Percentiles rank a stretch among this genome's conserved stretches.
phyloP scores from a whole-genome alignment of 352 stramenopile genomes.

The Pythium aphanidermatum region DNA sequence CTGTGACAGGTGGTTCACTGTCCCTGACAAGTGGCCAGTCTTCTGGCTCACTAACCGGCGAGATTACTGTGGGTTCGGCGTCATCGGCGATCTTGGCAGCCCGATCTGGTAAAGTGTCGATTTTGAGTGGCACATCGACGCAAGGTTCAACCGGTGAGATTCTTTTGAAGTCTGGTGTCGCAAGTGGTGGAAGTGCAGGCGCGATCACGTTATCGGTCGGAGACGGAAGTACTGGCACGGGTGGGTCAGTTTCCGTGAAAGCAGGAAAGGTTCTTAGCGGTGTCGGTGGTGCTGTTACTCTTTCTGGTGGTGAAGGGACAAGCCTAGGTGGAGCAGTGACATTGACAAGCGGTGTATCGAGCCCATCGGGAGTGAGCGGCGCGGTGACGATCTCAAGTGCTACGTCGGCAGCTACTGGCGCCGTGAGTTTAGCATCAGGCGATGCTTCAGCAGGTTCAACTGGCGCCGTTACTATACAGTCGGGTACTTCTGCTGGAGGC shows the following conservation, averaged over 20 bases:
- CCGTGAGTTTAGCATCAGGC: conserved; percentile 1
- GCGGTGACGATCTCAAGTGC: neutral
- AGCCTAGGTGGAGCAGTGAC: too few species aligned
- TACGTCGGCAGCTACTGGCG: neutral
- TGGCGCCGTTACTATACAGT: conserved; percentile 4
- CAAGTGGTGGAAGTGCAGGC: neutral
- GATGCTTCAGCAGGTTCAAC: neutral
- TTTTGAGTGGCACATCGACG: conserved; percentile 6
- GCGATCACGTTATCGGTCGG: neutral
- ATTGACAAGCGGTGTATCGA: too few species aligned
- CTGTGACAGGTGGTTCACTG: conserved; percentile 7
- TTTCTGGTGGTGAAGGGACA: too few species aligned
- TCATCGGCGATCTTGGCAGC: neutral
- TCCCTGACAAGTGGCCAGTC: conserved; percentile 2
- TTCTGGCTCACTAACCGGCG: neutral
- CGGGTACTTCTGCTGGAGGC: neutral
- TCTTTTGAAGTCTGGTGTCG: neutral
- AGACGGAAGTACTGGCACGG: neutral
- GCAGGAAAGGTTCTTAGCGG: neutral
- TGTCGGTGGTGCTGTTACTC: neutral
- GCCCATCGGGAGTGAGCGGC: neutral
- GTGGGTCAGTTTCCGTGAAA: neutral
- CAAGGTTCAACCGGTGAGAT: neutral
- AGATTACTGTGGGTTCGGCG: conserved; percentile 1
- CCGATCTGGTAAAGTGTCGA: conserved; percentile 1